Evolutionary conservation across 106 monocot species (phyloP).

Genomic region (Dactylorhiza incarnata): DNA sequence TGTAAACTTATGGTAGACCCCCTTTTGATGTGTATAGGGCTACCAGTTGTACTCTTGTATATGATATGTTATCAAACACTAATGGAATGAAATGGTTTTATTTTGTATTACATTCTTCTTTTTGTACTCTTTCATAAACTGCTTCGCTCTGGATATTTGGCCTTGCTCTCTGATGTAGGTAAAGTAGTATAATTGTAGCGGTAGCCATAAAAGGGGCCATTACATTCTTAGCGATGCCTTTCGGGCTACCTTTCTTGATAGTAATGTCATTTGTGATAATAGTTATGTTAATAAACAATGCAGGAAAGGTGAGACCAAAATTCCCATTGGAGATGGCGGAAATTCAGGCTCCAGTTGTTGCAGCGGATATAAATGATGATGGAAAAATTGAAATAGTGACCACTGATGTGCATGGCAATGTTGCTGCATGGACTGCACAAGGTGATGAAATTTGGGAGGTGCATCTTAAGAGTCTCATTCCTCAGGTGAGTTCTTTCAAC

Average conservation of each 20-base stretch:
- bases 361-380: conserved; percentile 98
- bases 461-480: conserved; percentile 93
- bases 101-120: no score
- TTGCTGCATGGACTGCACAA: conserved; percentile 88
- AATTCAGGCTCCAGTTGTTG: conserved; percentile 78
- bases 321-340: conserved; percentile 99
- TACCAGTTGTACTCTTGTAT: no score
- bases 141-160: no score
- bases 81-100: no score
- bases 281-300: not conserved
- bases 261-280: conserved; percentile 8
- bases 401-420: conserved; percentile 86
- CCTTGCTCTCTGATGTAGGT: no score
- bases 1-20: no score
- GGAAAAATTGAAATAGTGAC: conserved; percentile 97
- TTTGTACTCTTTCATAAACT: no score
- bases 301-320: conserved; percentile 72
- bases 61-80: no score
- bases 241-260: not conserved
- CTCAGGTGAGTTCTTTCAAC: conserved; percentile 49
- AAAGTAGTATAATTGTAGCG: no score
- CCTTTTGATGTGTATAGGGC: no score
- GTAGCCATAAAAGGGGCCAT: no score
- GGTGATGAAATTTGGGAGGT: conserved; percentile 95
- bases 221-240: no score